phyloP scores from a whole-genome alignment of 176 grass and related monocot species.

The Lolium perenne region DNA sequence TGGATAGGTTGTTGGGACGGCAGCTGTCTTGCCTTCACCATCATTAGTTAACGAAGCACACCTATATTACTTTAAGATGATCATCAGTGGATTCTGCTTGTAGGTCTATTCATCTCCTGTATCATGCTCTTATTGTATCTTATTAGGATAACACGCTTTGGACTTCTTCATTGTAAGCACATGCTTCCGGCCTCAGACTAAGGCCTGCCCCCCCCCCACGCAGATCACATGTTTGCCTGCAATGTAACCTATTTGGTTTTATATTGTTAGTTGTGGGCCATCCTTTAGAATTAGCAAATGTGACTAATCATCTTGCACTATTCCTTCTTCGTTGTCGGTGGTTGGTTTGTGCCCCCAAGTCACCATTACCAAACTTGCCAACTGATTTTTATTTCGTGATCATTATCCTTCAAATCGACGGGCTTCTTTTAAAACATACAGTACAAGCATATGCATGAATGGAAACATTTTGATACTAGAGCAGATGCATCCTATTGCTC shows the following conservation, averaged over 20 bases:
- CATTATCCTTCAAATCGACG: slow-evolving; percentile 5
- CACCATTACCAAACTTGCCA: not conserved
- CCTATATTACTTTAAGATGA: not conserved
- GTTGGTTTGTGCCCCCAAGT: not conserved
- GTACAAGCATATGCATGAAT: not conserved
- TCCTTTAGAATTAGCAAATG: not conserved
- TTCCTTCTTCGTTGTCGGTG: not conserved
- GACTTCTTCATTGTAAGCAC: not conserved
- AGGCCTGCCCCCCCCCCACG: not conserved
- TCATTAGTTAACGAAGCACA: not conserved
- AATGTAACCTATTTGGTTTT: not conserved
- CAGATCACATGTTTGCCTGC: slow-evolving; percentile 8
- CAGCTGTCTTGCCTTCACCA: not conserved
- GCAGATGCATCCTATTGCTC: not conserved
- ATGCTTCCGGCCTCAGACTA: slow-evolving; percentile 19
- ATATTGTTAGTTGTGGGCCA: slow-evolving; percentile 7
- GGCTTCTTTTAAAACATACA: not conserved
- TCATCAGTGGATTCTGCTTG: slow-evolving; percentile 8
- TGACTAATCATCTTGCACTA: not conserved
- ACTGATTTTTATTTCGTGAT: not conserved
- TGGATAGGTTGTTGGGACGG: slow-evolving; percentile 20
- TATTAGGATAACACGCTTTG: not conserved
- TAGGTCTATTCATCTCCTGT: slow-evolving; percentile 12
- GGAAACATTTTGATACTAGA: slow-evolving; percentile 38
- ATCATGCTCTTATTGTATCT: not conserved